Evolutionary conservation across 306 rosid genomes (phyloP), one percentile per base, ranked within the genome.

Genomic region (Quercus cerris): DNA sequence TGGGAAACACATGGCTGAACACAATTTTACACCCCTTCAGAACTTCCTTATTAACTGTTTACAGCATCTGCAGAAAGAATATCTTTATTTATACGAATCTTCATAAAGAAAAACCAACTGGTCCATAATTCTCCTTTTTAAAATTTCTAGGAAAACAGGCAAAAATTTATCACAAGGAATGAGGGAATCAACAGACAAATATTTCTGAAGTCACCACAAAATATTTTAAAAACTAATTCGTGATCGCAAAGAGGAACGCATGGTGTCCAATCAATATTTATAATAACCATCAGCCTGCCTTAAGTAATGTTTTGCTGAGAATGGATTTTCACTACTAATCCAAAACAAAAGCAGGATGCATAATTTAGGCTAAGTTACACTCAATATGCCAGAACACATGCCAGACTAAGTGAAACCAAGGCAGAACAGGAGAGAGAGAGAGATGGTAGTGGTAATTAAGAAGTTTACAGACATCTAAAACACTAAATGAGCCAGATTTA

Each of bases 1-100:
- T 55, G 10, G 89, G 93, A 56, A 82, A 76, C n/a, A 91, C 88
- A 5, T 85, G 94, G 81, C 90, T 93, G 76, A 95, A 93, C 57
- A 93, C 82, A 1, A 90, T 68, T 75, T 82, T 89, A 56, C 94
- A 91, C 8, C 90, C 98, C 6, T 83, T 80, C 11, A 93, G 85
- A 17, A 90, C 81, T 79, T 87, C 85, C 33, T 79, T 84, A 19
- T 84, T 87, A 61, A 85, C 10, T 1, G 83, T 44, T 78, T 81
- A 84, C 85, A 93, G 74, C 62, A 93, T 91, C 98, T 94, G 83
- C 66, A 62, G 44, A 80, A 58, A 74, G 73, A 12, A 63, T 6
- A 69, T 72, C 46, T 25, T 38, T 27, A 71, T 63, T 28, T 75
- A 75, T 52, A 25, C 27, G 69, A 20, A 46, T 51, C 75, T 19